These are phyloP conservation scores for Collariella sp. DNA, from an alignment of 495 filamentous ascomycete species.

Conservation along the genomic window DNA sequence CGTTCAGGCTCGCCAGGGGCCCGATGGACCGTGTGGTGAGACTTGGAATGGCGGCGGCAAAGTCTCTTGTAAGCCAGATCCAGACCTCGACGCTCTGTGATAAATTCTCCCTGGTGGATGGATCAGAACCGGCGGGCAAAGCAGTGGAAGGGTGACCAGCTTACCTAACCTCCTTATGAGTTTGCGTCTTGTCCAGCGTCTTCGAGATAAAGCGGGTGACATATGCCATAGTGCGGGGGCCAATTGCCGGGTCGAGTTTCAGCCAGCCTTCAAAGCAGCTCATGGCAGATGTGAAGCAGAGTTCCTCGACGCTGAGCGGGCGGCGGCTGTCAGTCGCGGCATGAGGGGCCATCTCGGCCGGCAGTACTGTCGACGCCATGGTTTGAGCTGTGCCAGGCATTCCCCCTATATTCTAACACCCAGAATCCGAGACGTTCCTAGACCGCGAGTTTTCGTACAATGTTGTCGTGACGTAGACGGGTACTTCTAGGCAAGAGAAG, in stretches of 20 bases:
- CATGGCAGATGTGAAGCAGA: conserved; percentile 44
- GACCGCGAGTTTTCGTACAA: no score
- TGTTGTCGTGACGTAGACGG: no score
- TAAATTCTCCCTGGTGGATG: conserved; percentile 42
- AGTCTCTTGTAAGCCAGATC: conserved; percentile 50
- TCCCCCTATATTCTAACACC: no score
- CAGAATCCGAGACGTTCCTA: no score
- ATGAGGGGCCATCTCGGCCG: not conserved
- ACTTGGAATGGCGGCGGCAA: conserved; percentile 30
- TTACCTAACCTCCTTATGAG: conserved; percentile 45
- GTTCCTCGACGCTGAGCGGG: conserved; percentile 41
- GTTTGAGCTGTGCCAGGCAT: no score
- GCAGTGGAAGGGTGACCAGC: conserved; percentile 7
- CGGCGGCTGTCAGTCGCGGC: conserved; percentile 2
- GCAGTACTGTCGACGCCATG: not conserved
- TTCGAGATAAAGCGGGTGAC: conserved; percentile 43
- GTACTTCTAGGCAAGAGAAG: no score
- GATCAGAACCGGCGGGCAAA: conserved; percentile 11
- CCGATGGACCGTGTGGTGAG: conserved; percentile 33
- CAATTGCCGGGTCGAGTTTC: conserved; percentile 40
- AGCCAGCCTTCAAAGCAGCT: conserved; percentile 50
- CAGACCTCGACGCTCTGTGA: conserved; percentile 55
- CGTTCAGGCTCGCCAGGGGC: conserved; percentile 24
- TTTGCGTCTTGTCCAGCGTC: conserved; percentile 47
- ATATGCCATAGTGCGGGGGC: conserved; percentile 39